These are phyloP conservation scores for Sordaria brevicollis DNA, from an alignment of 495 filamentous ascomycete genomes.

Conservation along the genomic window DNA sequence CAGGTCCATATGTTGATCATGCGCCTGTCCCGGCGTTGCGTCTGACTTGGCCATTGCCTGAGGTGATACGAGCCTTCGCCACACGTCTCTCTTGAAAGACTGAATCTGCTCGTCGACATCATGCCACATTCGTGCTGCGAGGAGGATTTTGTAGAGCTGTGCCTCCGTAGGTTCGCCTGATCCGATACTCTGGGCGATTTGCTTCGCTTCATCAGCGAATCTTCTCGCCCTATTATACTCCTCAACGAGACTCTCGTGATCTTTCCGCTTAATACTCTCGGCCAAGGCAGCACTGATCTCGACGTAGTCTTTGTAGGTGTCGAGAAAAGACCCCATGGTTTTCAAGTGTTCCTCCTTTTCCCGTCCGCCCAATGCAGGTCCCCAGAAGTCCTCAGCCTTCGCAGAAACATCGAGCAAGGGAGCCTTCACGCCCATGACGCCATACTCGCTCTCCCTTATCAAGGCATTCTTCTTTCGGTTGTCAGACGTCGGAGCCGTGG, in stretches of 20 bases:
- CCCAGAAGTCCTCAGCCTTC: constrained; percentile 95
- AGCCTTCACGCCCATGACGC: constrained; percentile 77
- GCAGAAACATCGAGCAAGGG: constrained; percentile 80
- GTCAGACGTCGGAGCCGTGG: constrained; percentile 25
- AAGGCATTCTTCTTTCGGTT: constrained; percentile 78
- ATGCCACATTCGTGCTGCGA: constrained; percentile 89
- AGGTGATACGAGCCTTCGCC: constrained; percentile 61
- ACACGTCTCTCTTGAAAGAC: constrained; percentile 77
- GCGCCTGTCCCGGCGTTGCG: constrained; percentile 31
- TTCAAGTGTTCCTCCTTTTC: constrained; percentile 83
- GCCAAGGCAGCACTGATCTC: constrained; percentile 67
- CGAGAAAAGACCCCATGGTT: constrained; percentile 58
- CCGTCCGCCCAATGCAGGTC: constrained; percentile 82
- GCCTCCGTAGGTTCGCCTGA: constrained; percentile 47
- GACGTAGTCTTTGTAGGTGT: constrained; percentile 68
- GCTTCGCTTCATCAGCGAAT: constrained; percentile 62
- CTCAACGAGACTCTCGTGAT: constrained; percentile 79
- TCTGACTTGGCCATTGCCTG: constrained; percentile 36
- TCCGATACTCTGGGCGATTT: constrained; percentile 44
- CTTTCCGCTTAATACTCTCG: constrained; percentile 78
- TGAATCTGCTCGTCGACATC: constrained; percentile 80
- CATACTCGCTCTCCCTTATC: constrained; percentile 88
- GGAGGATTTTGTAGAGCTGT: constrained; percentile 72
- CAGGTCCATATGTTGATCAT: constrained; percentile 81
- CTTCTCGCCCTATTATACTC: constrained; percentile 70